A percentile compares a stretch with the other conserved stretches of the same genome.
Conservation (phyloP, 2,329 filamentous ascomycete species). For the Penicillium sp. region DNA sequence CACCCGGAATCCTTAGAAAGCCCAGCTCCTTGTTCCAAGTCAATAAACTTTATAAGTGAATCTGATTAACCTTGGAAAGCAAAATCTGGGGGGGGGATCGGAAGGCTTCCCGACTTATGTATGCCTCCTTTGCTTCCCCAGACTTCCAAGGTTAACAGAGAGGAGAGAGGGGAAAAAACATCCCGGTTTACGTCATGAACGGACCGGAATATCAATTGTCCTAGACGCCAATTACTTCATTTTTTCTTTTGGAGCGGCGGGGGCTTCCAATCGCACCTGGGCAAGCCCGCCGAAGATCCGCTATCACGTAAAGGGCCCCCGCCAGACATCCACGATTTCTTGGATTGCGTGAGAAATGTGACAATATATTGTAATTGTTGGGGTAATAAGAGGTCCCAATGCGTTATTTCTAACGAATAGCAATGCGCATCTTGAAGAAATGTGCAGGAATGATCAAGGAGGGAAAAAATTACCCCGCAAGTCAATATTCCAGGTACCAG, state of each 20-base stretch:
- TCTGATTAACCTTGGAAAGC: not conserved
- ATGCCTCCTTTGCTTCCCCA: not conserved
- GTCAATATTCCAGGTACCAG: constrained; percentile 26
- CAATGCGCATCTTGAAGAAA: not conserved
- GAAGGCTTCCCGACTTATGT: not conserved
- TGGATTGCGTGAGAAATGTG: constrained; percentile 4
- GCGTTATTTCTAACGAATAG: constrained; percentile 10
- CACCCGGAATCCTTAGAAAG: not conserved
- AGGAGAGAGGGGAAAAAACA: not conserved
- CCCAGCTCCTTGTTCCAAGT: not conserved
- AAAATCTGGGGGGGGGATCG: not conserved
- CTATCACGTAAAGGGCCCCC: constrained; percentile 25
- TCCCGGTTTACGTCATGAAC: not conserved
- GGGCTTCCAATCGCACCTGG: constrained; percentile 22
- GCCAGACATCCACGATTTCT: not conserved
- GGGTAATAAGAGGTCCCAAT: constrained; percentile 3
- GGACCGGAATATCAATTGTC: constrained; percentile 16
- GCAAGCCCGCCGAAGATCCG: constrained; percentile 15
- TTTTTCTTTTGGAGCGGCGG: constrained; percentile 14
- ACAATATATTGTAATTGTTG: not conserved
- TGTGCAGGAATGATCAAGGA: constrained; percentile 16
- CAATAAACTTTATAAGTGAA: not conserved
- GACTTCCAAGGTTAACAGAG: not conserved
- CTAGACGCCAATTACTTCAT: constrained; percentile 19
- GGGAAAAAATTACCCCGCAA: constrained; percentile 22